phyloP scores from a whole-genome alignment of 441 rosid species.

The Brassica balearica region DNA sequence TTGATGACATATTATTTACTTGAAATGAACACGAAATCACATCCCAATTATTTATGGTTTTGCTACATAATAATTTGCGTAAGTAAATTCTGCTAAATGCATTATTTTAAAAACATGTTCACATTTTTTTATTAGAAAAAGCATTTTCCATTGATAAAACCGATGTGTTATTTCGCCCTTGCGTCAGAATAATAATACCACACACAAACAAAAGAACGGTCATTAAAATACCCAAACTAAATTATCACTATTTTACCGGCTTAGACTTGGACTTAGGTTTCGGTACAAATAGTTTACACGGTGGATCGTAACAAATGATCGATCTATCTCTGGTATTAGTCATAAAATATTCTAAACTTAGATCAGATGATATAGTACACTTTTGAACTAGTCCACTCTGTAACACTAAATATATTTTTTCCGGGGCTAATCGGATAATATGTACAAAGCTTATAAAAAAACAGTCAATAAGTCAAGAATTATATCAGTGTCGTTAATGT shows the following conservation, averaged over 20 bases:
- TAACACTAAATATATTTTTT: too few species aligned
- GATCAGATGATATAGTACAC: too few species aligned
- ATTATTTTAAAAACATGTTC: background rate
- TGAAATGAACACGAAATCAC: background rate
- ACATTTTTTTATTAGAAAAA: background rate
- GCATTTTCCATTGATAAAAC: background rate
- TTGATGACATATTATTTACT: background rate
- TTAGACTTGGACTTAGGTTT: too few species aligned
- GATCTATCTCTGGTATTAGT: too few species aligned
- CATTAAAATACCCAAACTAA: too few species aligned
- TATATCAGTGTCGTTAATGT: constrained; percentile 19
- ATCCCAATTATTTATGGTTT: background rate
- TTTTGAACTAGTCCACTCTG: too few species aligned
- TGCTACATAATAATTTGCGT: background rate
- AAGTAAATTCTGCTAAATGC: background rate
- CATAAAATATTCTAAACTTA: too few species aligned
- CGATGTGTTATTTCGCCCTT: background rate
- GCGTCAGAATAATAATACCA: constrained; percentile 3
- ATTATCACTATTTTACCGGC: too few species aligned
- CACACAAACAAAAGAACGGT: constrained; percentile 20
- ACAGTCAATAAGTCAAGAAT: constrained; percentile 22
- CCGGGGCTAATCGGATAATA: too few species aligned
- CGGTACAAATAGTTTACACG: too few species aligned
- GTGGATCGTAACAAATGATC: too few species aligned
- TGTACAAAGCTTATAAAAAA: too few species aligned